Evolutionary conservation across 345 rosid species (phyloP).

Genomic region (Lepidium sativum): DNA sequence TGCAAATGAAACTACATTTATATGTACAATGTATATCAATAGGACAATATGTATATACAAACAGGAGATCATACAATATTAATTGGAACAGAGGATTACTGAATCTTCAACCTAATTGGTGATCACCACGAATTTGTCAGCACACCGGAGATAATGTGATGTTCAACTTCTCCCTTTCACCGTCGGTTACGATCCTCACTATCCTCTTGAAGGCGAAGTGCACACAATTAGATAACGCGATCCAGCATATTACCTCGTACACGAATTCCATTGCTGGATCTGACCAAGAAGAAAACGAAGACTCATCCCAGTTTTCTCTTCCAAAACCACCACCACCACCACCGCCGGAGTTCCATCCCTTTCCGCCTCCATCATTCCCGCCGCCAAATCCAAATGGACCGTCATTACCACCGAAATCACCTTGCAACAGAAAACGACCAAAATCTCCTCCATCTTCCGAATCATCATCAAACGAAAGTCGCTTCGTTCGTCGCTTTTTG

Average conservation of each 20-base stretch:
- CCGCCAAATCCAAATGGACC: constrained; percentile 46
- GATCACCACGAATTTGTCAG: constrained; percentile 15
- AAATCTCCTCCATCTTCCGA: constrained; percentile 41
- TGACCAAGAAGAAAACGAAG: constrained; percentile 46
- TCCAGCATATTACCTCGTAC: constrained; percentile 95
- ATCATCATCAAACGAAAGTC: constrained; percentile 37
- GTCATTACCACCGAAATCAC: constrained; percentile 27
- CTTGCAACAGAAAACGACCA: constrained; percentile 37
- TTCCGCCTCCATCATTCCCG: constrained; percentile 43
- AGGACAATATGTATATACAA: not conserved
- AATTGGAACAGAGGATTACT: not conserved
- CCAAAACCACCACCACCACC: constrained; percentile 43
- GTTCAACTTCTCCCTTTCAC: constrained; percentile 52
- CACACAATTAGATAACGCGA: constrained; percentile 73
- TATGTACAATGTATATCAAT: constrained; percentile 8
- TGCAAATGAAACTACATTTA: not conserved
- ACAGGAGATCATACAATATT: not conserved
- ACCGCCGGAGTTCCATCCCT: constrained; percentile 63
- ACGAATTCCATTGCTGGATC: constrained; percentile 59
- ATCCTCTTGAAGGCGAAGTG: constrained; percentile 81
- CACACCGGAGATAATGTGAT: constrained; percentile 45
- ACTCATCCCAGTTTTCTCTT: constrained; percentile 57
- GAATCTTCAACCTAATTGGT: not conserved
- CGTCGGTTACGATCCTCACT: constrained; percentile 39
- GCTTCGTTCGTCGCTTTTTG: constrained; percentile 49